Conservation (phyloP, 768 basidiomycete species). For the Hypholoma sublateritium region DNA sequence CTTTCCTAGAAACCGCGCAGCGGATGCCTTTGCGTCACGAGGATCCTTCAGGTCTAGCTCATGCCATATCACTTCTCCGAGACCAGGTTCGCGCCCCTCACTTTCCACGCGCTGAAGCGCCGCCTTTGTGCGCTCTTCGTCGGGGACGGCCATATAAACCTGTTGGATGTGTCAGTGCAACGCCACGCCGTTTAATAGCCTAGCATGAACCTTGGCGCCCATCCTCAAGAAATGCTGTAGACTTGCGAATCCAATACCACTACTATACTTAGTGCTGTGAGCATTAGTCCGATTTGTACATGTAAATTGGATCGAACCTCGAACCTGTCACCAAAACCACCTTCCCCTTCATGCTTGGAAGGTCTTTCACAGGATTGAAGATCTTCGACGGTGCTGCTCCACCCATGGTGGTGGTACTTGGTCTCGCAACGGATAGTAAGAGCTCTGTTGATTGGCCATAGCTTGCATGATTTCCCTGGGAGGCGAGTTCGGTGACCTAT, state of each 20-base stretch:
- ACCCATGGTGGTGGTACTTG: slow-evolving; percentile 2
- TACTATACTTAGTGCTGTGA: slow-evolving; percentile 21
- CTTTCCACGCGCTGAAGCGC: slow-evolving; percentile 37
- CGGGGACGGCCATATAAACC: slow-evolving; percentile 54
- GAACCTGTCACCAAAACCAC: slow-evolving; percentile 55
- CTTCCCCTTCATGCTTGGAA: slow-evolving; percentile 37
- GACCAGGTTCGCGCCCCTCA: slow-evolving; percentile 39
- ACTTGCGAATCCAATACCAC: slow-evolving; percentile 44
- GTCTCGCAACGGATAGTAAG: not conserved
- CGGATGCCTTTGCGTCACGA: slow-evolving; percentile 41
- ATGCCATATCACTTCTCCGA: slow-evolving; percentile 48
- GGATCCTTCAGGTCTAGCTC: slow-evolving; percentile 52
- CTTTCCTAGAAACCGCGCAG: slow-evolving; percentile 44
- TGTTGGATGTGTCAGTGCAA: not conserved
- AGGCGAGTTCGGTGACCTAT: too few relatives aligned
- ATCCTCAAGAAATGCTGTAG: slow-evolving; percentile 47
- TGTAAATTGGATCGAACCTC: slow-evolving; percentile 1
- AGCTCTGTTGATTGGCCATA: not conserved
- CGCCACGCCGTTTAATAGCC: not conserved
- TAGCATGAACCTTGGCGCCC: slow-evolving; percentile 43
- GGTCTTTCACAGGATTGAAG: slow-evolving; percentile 13
- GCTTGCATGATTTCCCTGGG: not conserved
- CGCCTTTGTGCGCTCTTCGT: slow-evolving; percentile 41
- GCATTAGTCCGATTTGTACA: too few relatives aligned
- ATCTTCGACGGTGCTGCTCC: slow-evolving; percentile 14